These are phyloP conservation scores for Fonsecaea nubica DNA, from an alignment of 2,329 filamentous ascomycete genomes.

Conservation along the genomic window DNA sequence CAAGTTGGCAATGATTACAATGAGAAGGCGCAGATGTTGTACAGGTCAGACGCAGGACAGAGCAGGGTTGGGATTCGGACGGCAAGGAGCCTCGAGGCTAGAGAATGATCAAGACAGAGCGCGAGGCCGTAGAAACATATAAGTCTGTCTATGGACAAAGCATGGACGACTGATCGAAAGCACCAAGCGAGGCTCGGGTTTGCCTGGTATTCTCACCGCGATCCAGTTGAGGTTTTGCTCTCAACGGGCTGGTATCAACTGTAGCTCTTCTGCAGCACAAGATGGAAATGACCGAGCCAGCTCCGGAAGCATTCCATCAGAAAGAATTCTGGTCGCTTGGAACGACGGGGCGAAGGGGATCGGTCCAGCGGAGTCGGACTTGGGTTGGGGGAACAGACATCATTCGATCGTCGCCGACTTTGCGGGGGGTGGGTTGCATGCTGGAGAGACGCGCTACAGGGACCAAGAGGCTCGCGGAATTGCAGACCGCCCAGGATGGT, in stretches of 20 bases:
- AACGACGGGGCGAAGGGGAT: constrained; percentile 2
- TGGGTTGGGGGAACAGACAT: constrained; percentile 3
- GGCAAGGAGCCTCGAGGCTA: constrained; percentile 3
- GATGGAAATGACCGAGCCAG: background rate
- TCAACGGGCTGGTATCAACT: background rate
- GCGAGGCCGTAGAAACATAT: background rate
- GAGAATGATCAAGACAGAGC: background rate
- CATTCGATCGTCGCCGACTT: constrained; percentile 7
- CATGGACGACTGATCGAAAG: background rate
- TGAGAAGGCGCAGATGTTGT: background rate
- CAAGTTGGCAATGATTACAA: background rate
- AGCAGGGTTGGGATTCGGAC: background rate
- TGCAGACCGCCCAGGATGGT: background rate
- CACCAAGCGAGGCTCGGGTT: background rate
- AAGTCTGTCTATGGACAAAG: background rate
- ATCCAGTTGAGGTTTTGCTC: background rate
- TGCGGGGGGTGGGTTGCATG: background rate
- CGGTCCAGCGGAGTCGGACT: constrained; percentile 17
- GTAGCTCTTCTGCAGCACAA: constrained; percentile 6
- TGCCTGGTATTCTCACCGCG: constrained; percentile 15
- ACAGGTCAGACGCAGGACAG: background rate
- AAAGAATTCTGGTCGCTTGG: background rate
- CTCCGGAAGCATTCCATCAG: background rate
- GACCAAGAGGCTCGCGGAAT: background rate
- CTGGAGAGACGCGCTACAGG: background rate